Base-by-base conservation (phyloP, 2,329 filamentous ascomycete species). In the Ophiostoma triangulosporum region DNA sequence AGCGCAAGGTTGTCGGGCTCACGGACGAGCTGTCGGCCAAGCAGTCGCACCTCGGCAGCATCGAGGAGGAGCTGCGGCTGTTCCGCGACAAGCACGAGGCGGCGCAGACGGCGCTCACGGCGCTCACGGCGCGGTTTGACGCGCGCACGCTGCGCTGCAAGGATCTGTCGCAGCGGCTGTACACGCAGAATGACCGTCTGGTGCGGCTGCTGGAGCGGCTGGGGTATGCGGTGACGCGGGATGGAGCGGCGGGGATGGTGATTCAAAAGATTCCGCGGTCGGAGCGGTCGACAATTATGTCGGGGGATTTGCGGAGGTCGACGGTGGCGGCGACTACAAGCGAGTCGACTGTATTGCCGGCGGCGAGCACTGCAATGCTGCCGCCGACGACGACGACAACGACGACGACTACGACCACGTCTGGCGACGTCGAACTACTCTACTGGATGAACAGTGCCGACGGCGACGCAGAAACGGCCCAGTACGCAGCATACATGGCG, bases 141-240 rank as follows among this genome's bases (percentile, higher is more conserved):
- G 75, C 79, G 46, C 85, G 88, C 46, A 84, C 84, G 38, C 72
- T 75, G 51, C 83, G 83, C 57, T 83, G 88, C 5, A 88, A 87
- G 64, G 88, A 96, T 58, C 72, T 97, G 12, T 94, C 89, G 1
- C 85, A 89, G 62, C 81, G 83, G 54, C 73, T 96, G 4, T 94
- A 88, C 64, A 76, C 81, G 1, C 87, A 95, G 57, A 90, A 93
- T 57, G 86, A 94, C 60, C 83, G 88, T 24, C 73, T 96, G n/a
- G 78, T 80, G 56, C 81, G 84, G 51, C 79, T 98, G 48, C 74
- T 98, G 0, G 90, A 97, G 64, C 80, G 88, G 29, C 75, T 97
- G 4, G 91, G 91, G 12, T 95, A 93, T 64, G 81, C 84, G 0
- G 77, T 97, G 15, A 80, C 81, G 2, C 81, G 88, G 32, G 81